Base-by-base conservation (phyloP, 331 rosid genomes). In the Cucumis variabilis region DNA sequence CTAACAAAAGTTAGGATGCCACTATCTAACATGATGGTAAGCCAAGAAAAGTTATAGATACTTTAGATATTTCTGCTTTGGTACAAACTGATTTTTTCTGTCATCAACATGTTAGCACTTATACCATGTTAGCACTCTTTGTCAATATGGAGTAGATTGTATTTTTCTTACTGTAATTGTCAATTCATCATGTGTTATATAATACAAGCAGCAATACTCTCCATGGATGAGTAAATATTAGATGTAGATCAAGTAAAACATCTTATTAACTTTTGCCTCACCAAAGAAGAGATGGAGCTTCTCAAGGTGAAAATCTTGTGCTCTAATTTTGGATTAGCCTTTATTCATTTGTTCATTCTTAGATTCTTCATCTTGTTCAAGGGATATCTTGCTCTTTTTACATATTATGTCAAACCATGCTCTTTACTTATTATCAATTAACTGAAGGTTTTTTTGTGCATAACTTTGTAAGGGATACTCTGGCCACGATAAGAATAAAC, bases 1-100 rank as follows among this genome's bases (percentile, higher is more conserved):
- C 99, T 96, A 87, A 96, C 99, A 63, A 96, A 97, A 96, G 99
- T 97, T 91, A 96, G 96, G 97, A 97, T 97, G 99, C 98, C 99
- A 27, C 99, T 97, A 86, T 90, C 99, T 87, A 99, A 97, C 90
- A 96, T 97, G 98, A 94, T 97, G 99, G 99, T 97, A 93, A 93
- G 96, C 85, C 86, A 48, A 27, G 33, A 53, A 78, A 48, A 50
- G 44, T 87, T 51, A 51, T 37, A 20, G 67, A 8, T 53, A 19
- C 12, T 19, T 13, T 23, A 24, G 33, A 55, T 30, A 25, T 81
- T 21, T 83, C 27, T 84, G 48, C 74, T 80, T 87, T 23, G 30
- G 46, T 58, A 75, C 28, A 81, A 33, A 71, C 87, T 50, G 63
- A 30, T 53, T 85, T 82, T 73, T 87, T 50, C 78, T 69, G 20